Conservation (phyloP, 1,284 basidiomycete genomes). For the Tylopilus sp. region DNA sequence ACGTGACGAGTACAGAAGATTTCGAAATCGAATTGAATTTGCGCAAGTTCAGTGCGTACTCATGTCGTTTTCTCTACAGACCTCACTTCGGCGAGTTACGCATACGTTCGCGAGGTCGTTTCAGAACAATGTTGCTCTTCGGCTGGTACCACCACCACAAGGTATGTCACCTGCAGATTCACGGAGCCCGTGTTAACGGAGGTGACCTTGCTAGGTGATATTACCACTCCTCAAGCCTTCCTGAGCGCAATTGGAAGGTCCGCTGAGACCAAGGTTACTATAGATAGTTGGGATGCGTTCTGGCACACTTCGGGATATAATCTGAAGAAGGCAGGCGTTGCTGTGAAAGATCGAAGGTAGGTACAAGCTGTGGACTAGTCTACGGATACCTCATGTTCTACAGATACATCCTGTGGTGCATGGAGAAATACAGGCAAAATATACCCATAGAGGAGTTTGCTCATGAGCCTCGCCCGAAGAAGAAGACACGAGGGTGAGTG, state of each 20-base stretch:
- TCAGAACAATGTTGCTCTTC: constrained; percentile 37
- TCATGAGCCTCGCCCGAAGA: constrained; percentile 60
- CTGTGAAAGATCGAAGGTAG: constrained; percentile 62
- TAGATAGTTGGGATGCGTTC: constrained; percentile 60
- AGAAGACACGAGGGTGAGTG: constrained; percentile 71
- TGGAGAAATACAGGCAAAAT: constrained; percentile 70
- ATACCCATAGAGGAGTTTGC: constrained; percentile 55
- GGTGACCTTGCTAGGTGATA: constrained; percentile 33
- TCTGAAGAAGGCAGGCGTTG: constrained; percentile 61
- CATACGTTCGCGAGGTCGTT: constrained; percentile 36
- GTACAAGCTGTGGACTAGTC: constrained; percentile 1
- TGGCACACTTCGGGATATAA: constrained; percentile 57
- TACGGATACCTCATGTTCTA: constrained; percentile 5
- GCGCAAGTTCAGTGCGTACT: too few species aligned
- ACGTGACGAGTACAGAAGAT: constrained; percentile 15
- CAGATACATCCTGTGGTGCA: constrained; percentile 78
- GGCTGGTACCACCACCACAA: constrained; percentile 27
- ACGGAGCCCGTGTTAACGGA: constrained; percentile 11
- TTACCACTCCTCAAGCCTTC: constrained; percentile 56
- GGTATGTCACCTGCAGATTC: constrained; percentile 11
- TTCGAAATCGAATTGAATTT: not conserved
- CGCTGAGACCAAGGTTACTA: constrained; percentile 57
- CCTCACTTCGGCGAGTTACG: constrained; percentile 16
- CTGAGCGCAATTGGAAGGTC: constrained; percentile 67
- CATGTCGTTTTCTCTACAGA: constrained; percentile 24